Evolutionary conservation across 495 filamentous ascomycete species (phyloP).

Genomic region (Chaetomium tenue): DNA sequence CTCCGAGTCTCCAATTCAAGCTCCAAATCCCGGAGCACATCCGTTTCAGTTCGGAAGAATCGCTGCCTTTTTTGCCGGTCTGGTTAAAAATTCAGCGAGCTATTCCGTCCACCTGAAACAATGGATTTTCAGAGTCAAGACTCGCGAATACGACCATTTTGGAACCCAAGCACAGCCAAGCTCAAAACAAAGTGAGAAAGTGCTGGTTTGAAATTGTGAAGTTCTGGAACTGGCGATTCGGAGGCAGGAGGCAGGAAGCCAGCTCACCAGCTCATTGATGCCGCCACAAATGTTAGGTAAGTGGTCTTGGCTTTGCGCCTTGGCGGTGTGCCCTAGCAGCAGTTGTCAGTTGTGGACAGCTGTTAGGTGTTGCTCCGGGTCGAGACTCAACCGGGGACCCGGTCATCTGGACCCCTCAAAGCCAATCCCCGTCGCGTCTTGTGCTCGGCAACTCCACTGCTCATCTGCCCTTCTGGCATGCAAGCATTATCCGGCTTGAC

Average conservation of each 20-base stretch:
- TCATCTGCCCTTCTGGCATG: slow-evolving; percentile 22
- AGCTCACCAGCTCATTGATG: neutral
- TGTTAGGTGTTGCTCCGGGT: neutral
- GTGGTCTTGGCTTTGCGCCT: neutral
- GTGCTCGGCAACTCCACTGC: slow-evolving; percentile 18
- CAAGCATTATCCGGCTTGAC: slow-evolving; percentile 9
- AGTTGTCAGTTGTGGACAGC: neutral
- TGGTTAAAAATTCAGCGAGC: neutral
- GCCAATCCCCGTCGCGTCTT: slow-evolving; percentile 25
- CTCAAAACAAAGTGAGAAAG: neutral
- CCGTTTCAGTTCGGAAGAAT: neutral
- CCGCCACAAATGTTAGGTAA: neutral
- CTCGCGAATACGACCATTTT: neutral
- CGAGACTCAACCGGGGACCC: neutral
- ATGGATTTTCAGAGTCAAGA: neutral
- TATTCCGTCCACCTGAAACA: neutral
- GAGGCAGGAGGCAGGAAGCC: neutral
- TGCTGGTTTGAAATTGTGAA: neutral
- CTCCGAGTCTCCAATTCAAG: neutral
- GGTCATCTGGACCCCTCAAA: slow-evolving; percentile 5
- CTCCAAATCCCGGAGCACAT: neutral
- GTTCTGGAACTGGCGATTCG: neutral
- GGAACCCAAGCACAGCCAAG: neutral
- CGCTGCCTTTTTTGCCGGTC: neutral
- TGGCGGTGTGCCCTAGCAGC: slow-evolving; percentile 5